phyloP scores from a whole-genome alignment of 2,329 filamentous ascomycete genomes.

The Tolypocladium tropicale region DNA sequence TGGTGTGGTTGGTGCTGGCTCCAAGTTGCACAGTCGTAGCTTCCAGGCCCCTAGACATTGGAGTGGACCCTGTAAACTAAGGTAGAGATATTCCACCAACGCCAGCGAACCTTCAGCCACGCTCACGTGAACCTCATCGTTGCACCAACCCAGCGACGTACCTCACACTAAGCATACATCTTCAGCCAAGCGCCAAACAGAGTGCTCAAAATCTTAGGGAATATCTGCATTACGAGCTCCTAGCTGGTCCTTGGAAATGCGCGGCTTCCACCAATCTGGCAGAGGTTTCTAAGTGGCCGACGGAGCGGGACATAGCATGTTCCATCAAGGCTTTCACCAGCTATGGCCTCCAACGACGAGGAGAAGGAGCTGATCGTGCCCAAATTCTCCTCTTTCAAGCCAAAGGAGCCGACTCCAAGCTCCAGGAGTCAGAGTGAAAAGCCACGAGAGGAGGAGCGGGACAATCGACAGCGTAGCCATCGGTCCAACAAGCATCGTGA shows the following conservation, averaged over 20 bases:
- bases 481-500: conserved; percentile 4
- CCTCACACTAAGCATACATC: not conserved
- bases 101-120: not conserved
- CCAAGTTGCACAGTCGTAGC: not conserved
- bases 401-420: conserved; percentile 27
- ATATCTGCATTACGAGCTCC: not conserved
- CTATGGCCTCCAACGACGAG: conserved; percentile 17
- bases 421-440: conserved; percentile 6
- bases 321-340: not conserved
- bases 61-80: too few relatives aligned
- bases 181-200: not conserved
- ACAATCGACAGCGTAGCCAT: not conserved
- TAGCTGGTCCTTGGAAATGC: not conserved
- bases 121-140: not conserved
- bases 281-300: not conserved
- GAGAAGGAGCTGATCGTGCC: conserved; percentile 28
- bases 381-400: conserved; percentile 65
- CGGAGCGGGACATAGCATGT: not conserved
- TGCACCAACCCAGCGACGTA: not conserved
- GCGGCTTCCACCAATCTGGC: not conserved
- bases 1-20: not conserved
- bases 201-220: too few relatives aligned
- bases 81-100: not conserved
- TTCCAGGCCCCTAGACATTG: not conserved
- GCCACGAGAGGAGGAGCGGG: conserved; percentile 9